Base-by-base conservation (phyloP, 2,329 filamentous ascomycete genomes). In the Alternaria alternata region DNA sequence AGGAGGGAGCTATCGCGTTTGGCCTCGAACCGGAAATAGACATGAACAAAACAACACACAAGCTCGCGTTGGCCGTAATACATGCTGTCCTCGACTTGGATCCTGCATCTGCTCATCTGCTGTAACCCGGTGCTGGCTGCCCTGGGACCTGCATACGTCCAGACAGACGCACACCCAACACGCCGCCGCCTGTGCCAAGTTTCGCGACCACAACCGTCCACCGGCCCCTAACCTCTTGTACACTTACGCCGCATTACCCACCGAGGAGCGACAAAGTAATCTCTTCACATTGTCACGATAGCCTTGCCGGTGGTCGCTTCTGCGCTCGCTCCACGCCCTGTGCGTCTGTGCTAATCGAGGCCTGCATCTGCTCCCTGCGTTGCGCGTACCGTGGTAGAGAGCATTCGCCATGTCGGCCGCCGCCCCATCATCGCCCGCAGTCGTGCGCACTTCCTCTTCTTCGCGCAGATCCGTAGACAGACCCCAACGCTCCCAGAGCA, bases 351-450 rank as follows among this genome's bases (percentile, higher is more conserved):
- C 32, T 57, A 26, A 38, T 57, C 56, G 57, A 57, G 58, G 56
- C 65, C 65, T 58, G 59, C 64, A 54, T 57, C 66, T 64, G 62
- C 60, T 58, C 74, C 74, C 65, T 75, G 75, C 73, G 46, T 36
- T 30, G 32, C 42, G 54, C 51, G 53, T 32, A 52, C 69, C 30
- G 42, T 51, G 36, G 30, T 51, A 52, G 32, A 62, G 57, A 62
- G 58, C 67, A 69, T 62, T 67, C 71, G 51, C 64, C 66, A 77
- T 79, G 78, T 75, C 77, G 57, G 69, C 76, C 46, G 68, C 75
- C 42, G 72, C 73, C 52, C 70, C 78, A 60, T 77, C 83, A 57
- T 80, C 80, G 60, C 81, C 83, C 46, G 79, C 83, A 48, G 79
- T 76, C 39, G 75, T 75, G 56, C 75, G 75, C 67, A 68, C 68